Conservation (phyloP, 208 protist species). For the Crithidia brevicula region DNA sequence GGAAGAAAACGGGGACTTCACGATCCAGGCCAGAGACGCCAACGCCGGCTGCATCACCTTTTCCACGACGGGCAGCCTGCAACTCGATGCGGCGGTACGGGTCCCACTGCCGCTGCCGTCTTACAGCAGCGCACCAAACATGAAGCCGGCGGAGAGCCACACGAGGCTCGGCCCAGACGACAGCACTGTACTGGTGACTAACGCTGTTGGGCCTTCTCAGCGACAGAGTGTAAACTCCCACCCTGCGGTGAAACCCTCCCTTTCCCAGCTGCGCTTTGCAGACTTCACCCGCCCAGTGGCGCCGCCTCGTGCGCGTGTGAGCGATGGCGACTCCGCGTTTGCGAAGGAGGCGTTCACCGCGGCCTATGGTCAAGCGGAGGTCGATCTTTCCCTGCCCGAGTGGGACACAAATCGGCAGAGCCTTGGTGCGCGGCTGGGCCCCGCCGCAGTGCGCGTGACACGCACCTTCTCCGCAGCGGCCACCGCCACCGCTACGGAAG, state of each 20-base stretch:
- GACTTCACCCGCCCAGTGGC: conserved; percentile 24
- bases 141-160: no score
- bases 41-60: conserved; percentile 49
- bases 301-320: neutral
- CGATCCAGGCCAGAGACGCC: conserved; percentile 35
- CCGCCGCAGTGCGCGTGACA: conserved; percentile 24
- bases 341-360: neutral
- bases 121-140: no score
- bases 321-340: neutral
- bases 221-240: neutral
- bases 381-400: conserved; percentile 24
- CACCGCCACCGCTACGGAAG: conserved; percentile 17
- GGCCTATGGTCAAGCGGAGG: conserved; percentile 28
- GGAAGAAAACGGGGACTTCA: conserved; percentile 58
- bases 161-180: no score
- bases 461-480: conserved; percentile 16
- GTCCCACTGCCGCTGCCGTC: conserved; percentile 34
- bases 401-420: conserved; percentile 31
- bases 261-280: conserved; percentile 25
- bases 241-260: conserved; percentile 4
- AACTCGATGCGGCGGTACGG: conserved; percentile 41
- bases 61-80: conserved; percentile 40
- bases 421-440: conserved; percentile 24
- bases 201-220: no score
- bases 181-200: no score